A percentile compares a stretch with the other conserved stretches of the same genome.
phyloP scores from a whole-genome alignment of 805 yeast genomes.

The Saccharomycopsis sp. region DNA sequence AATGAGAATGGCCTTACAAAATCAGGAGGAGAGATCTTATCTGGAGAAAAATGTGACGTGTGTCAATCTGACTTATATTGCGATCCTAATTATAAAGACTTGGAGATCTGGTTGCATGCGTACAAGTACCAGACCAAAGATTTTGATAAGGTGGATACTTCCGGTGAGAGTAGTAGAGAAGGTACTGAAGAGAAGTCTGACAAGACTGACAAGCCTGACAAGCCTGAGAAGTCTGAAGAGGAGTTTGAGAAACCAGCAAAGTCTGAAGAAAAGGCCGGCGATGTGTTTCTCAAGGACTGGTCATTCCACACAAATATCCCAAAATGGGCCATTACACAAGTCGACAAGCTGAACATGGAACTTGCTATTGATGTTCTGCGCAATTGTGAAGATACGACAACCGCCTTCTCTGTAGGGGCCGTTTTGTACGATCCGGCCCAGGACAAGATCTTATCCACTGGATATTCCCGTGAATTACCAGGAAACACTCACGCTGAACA shows the following conservation, averaged over 20 bases:
- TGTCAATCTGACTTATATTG: conserved; percentile 70
- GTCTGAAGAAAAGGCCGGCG: conserved; percentile 23
- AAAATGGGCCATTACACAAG: conserved; percentile 55
- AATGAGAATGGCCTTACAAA: conserved; percentile 22
- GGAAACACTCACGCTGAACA: conserved; percentile 99
- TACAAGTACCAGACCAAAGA: conserved; percentile 59
- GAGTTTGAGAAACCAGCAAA: conserved; percentile 3
- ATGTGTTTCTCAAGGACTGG: conserved; percentile 42
- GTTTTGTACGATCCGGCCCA: conserved; percentile 52
- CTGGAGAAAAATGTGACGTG: conserved; percentile 50
- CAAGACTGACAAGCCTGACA: not conserved
- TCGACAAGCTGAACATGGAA: conserved; percentile 49
- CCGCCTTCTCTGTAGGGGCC: conserved; percentile 95
- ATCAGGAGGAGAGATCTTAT: conserved; percentile 59
- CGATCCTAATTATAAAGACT: conserved; percentile 85
- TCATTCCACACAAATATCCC: conserved; percentile 71
- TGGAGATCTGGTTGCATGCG: conserved; percentile 90
- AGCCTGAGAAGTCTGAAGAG: conserved; percentile 18
- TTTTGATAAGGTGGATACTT: conserved; percentile 20
- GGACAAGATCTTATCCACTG: conserved; percentile 60
- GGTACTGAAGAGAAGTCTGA: conserved; percentile 4
- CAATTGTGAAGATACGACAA: conserved; percentile 72
- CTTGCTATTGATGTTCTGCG: conserved; percentile 71
- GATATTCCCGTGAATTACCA: conserved; percentile 83
- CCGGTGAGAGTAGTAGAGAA: conserved; percentile 13